Conservation (phyloP, 108 stramenopile species). For the Skeletonema tropicum region DNA sequence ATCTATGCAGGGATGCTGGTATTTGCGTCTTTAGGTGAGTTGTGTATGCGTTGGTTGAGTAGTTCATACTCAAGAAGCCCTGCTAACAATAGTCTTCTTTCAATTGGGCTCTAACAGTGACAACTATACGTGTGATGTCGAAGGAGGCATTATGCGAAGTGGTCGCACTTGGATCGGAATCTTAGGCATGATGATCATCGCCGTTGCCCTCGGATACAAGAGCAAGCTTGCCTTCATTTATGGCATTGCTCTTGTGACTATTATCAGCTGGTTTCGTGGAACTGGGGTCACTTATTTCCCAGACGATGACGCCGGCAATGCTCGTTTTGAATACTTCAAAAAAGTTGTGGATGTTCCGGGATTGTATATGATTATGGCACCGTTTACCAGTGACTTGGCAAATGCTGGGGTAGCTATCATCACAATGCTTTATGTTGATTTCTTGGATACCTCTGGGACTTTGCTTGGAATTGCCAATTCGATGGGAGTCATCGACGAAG, state of each 20-base stretch:
- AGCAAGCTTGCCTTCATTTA: slow-evolving; percentile 48
- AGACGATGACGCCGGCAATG: slow-evolving; percentile 54
- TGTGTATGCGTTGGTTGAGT: not conserved
- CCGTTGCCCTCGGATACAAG: slow-evolving; percentile 44
- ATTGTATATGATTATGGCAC: slow-evolving; percentile 42
- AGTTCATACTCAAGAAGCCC: not conserved
- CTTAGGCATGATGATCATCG: slow-evolving; percentile 60
- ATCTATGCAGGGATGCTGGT: slow-evolving; percentile 45
- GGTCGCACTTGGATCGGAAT: slow-evolving; percentile 68
- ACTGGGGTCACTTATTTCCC: slow-evolving; percentile 68
- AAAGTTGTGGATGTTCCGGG: slow-evolving; percentile 59
- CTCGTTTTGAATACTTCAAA: slow-evolving; percentile 62
- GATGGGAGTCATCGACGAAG: slow-evolving; percentile 56
- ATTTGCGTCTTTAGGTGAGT: slow-evolving; percentile 36
- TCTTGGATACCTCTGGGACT: slow-evolving; percentile 66
- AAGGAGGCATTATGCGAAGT: slow-evolving; percentile 57
- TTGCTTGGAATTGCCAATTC: slow-evolving; percentile 44
- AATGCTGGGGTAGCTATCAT: slow-evolving; percentile 54
- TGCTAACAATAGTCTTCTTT: not conserved
- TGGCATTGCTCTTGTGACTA: slow-evolving; percentile 63
- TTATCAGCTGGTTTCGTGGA: slow-evolving; percentile 66
- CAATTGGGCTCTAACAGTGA: slow-evolving; percentile 27
- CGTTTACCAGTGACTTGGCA: slow-evolving; percentile 42
- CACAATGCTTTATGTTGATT: slow-evolving; percentile 67
- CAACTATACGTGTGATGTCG: slow-evolving; percentile 69